A percentile compares a stretch with the other conserved stretches of the same genome.
These are phyloP conservation scores for Mycena rosella DNA, from an alignment of 768 basidiomycete genomes.

Conservation along the genomic window DNA sequence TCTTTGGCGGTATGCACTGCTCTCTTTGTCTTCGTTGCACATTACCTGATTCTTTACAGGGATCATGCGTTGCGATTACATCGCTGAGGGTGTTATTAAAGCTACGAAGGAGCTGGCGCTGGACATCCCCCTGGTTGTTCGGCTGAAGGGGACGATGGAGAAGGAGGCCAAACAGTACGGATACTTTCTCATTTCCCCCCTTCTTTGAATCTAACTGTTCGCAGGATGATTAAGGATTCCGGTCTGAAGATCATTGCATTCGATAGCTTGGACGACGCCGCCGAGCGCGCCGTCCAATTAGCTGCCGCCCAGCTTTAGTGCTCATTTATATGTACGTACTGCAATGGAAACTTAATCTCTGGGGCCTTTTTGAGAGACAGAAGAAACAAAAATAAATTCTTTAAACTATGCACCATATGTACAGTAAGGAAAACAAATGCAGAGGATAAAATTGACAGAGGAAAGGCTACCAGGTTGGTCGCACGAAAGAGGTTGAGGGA, in stretches of 20 bases:
- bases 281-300: conserved; percentile 80
- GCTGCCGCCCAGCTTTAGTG: conserved; percentile 61
- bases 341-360: conserved; percentile 35
- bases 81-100: conserved; percentile 98
- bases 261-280: conserved; percentile 94
- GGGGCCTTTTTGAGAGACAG: background rate
- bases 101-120: conserved; percentile 93
- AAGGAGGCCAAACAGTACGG: conserved; percentile 93
- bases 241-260: conserved; percentile 95
- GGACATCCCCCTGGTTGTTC: conserved; percentile 89
- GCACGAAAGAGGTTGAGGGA: conserved; percentile 57
- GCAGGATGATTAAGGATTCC: conserved; percentile 92
- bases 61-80: conserved; percentile 99
- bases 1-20: conserved; percentile 79
- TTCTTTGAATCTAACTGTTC: conserved; percentile 35
- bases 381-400: conserved; percentile 22
- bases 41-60: conserved; percentile 53
- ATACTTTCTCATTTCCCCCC: conserved; percentile 2
- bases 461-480: conserved; percentile 61
- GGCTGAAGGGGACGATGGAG: conserved; percentile 98
- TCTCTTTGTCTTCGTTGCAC: background rate
- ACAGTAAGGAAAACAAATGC: conserved; percentile 50
- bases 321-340: conserved; percentile 27
- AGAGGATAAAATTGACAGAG: conserved; percentile 40
- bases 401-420: conserved; percentile 55